A percentile compares a stretch with the other conserved stretches of the same genome.
Conservation (phyloP, 208 protist genomes). For the Crithidia thermophila region DNA sequence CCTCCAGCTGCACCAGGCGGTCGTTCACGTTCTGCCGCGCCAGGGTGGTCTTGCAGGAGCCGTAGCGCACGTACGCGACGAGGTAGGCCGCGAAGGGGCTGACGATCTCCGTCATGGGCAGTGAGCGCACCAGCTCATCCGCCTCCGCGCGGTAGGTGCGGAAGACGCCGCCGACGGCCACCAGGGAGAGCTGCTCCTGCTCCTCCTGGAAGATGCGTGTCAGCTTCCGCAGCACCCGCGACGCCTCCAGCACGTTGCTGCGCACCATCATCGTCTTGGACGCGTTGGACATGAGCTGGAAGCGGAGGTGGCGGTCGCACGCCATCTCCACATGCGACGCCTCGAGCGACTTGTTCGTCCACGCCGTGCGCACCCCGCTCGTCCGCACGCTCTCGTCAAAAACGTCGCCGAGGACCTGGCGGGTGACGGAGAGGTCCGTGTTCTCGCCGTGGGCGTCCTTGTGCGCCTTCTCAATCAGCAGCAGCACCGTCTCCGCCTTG, state of each 20-base stretch:
- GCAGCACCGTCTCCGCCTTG: constrained; percentile 81
- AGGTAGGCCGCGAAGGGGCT: constrained; percentile 80
- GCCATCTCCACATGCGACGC: constrained; percentile 90
- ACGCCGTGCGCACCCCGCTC: constrained; percentile 76
- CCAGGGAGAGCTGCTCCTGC: constrained; percentile 56
- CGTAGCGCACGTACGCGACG: constrained; percentile 77
- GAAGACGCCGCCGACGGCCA: constrained; percentile 78
- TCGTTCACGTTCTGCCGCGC: constrained; percentile 73
- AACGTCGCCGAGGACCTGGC: constrained; percentile 79
- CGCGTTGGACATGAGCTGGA: constrained; percentile 81
- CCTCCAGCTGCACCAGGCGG: constrained; percentile 54
- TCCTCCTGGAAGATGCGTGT: constrained; percentile 82
- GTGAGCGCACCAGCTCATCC: constrained; percentile 62
- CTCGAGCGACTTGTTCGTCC: constrained; percentile 89
- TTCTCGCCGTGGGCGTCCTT: constrained; percentile 83
- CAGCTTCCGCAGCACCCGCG: constrained; percentile 70
- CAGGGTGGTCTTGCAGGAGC: constrained; percentile 55
- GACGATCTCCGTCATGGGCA: constrained; percentile 65
- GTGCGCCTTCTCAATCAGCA: constrained; percentile 74
- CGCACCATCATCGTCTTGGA: constrained; percentile 85
- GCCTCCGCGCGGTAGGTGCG: constrained; percentile 75
- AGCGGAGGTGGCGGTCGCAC: constrained; percentile 68
- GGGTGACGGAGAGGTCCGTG: constrained; percentile 73
- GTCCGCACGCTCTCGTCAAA: constrained; percentile 85
- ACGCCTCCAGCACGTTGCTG: constrained; percentile 57